Conservation (phyloP, 768 basidiomycete genomes). For the Mycena kentingensis region DNA sequence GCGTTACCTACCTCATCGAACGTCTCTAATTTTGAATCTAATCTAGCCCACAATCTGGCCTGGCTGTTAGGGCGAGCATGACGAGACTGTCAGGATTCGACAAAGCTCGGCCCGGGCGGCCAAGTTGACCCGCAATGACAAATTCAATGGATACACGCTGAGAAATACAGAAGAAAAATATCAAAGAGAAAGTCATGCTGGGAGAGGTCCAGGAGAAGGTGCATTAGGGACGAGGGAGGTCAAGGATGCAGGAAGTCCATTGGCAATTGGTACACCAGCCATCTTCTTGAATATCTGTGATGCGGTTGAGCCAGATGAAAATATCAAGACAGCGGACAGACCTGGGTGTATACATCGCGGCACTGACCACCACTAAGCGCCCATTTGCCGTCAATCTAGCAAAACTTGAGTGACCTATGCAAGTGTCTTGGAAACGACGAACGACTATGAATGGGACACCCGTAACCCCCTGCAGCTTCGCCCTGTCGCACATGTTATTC, state of each 20-base stretch:
- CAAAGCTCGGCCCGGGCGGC: too few relatives aligned
- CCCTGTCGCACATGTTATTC: slow-evolving; percentile 59
- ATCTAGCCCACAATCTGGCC: too few relatives aligned
- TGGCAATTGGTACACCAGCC: slow-evolving; percentile 16
- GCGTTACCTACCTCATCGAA: too few relatives aligned
- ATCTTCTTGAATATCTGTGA: slow-evolving; percentile 41
- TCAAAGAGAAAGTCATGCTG: neutral
- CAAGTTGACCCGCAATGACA: slow-evolving; percentile 1
- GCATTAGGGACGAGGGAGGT: slow-evolving; percentile 34
- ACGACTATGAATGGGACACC: slow-evolving; percentile 77
- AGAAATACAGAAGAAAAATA: slow-evolving; percentile 18
- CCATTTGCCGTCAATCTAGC: slow-evolving; percentile 69
- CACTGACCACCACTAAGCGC: slow-evolving; percentile 75
- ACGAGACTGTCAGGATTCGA: too few relatives aligned
- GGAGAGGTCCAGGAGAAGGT: slow-evolving; percentile 30
- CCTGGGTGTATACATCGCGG: slow-evolving; percentile 70
- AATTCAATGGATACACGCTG: slow-evolving; percentile 14
- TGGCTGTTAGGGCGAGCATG: too few relatives aligned
- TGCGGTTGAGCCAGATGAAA: neutral
- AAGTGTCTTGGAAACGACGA: neutral
- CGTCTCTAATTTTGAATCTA: too few relatives aligned
- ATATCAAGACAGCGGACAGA: slow-evolving; percentile 29
- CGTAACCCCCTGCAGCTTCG: slow-evolving; percentile 66
- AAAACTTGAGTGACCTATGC: neutral
- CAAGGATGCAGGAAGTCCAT: slow-evolving; percentile 14